Conservation (phyloP, 371 early-diverging fungal species). For the Rhizomucor miehei region DNA sequence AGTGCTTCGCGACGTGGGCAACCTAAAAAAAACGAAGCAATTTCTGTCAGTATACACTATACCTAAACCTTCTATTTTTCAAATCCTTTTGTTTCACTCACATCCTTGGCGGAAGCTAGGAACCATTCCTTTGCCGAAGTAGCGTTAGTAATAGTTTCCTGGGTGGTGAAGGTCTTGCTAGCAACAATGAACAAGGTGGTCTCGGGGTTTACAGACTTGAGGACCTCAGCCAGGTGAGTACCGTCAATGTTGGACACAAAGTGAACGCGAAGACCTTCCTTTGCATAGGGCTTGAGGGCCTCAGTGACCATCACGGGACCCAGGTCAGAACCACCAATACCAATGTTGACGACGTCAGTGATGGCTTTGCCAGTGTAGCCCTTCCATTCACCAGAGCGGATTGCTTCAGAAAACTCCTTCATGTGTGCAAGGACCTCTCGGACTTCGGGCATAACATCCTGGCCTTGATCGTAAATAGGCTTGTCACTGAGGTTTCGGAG, state of each 20-base stretch:
- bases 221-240: slow-evolving; percentile 90
- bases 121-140: slow-evolving; percentile 94
- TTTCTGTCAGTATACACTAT: no score
- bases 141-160: slow-evolving; percentile 98
- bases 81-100: no score
- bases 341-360: slow-evolving; percentile 97
- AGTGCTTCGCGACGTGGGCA: slow-evolving; percentile 95
- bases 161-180: slow-evolving; percentile 99
- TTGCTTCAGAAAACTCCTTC: slow-evolving; percentile 76
- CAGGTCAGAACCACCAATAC: slow-evolving; percentile 99
- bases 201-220: slow-evolving; percentile 87
- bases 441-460: slow-evolving; percentile 92
- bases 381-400: slow-evolving; percentile 90
- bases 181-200: slow-evolving; percentile 97
- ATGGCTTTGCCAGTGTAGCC: slow-evolving; percentile 95
- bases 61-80: no score
- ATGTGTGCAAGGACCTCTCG: slow-evolving; percentile 94
- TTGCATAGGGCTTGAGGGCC: slow-evolving; percentile 91
- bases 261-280: slow-evolving; percentile 77
- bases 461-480: slow-evolving; percentile 80
- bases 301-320: slow-evolving; percentile 99
- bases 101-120: slow-evolving; percentile 79
- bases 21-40: slow-evolving; percentile 28
- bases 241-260: slow-evolving; percentile 99
- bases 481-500: slow-evolving; percentile 86